Conservation (phyloP, 768 basidiomycete genomes). For the Phylloporus scabripes region DNA sequence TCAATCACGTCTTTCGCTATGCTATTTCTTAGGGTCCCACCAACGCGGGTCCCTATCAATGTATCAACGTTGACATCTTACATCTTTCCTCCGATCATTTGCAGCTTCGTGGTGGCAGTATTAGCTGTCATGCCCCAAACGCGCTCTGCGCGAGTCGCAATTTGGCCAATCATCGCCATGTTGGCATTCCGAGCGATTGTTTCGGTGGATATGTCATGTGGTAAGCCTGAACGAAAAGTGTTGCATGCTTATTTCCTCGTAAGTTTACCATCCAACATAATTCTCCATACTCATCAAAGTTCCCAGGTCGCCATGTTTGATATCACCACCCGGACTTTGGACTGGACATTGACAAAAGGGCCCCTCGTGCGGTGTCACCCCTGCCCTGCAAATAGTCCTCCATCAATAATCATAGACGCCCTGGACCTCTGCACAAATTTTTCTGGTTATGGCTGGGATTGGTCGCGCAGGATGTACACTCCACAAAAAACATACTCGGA, state of each 20-base stretch:
- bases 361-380: slow-evolving; percentile 14
- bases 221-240: background rate
- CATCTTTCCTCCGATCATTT: background rate
- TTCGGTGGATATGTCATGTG: slow-evolving; percentile 10
- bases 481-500: slow-evolving; percentile 37
- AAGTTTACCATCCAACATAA: too few species aligned
- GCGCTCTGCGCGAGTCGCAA: slow-evolving; percentile 36
- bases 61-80: background rate
- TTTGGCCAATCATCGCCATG: slow-evolving; percentile 44
- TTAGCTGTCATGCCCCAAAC: background rate
- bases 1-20: slow-evolving; percentile 6
- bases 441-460: slow-evolving; percentile 59
- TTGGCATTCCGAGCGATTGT: slow-evolving; percentile 36
- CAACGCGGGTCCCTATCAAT: background rate
- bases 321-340: slow-evolving; percentile 10
- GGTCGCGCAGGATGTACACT: slow-evolving; percentile 35
- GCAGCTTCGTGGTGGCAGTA: background rate
- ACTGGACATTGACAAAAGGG: slow-evolving; percentile 14
- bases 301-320: slow-evolving; percentile 6
- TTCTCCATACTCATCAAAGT: too few species aligned
- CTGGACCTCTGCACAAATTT: slow-evolving; percentile 46
- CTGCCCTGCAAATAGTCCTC: background rate
- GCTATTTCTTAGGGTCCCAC: slow-evolving; percentile 9
- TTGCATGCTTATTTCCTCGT: slow-evolving; percentile 2
- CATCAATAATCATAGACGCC: slow-evolving; percentile 31